phyloP scores from a whole-genome alignment of 805 yeast species.

The Starmerella bombicola region DNA sequence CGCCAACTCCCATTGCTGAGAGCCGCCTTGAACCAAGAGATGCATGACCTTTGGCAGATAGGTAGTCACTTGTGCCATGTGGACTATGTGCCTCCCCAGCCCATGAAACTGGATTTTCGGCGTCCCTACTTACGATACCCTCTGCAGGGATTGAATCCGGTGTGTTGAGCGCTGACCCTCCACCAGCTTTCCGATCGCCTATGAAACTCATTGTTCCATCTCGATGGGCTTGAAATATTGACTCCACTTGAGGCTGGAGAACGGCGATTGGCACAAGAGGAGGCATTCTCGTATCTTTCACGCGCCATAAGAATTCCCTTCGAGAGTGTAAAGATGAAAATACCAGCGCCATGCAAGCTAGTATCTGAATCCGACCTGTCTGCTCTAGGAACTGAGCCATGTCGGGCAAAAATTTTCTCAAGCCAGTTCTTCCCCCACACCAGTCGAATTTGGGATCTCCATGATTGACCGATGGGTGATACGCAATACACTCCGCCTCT shows the following conservation, averaged over 20 bases:
- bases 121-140: neutral
- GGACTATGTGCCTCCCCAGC: neutral
- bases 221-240: neutral
- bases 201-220: constrained; percentile 1
- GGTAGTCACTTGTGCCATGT: neutral
- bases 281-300: neutral
- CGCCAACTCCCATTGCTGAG: neutral
- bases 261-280: neutral
- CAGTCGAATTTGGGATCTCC: constrained; percentile 36
- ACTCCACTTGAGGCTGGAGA: constrained; percentile 7
- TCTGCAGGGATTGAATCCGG: neutral
- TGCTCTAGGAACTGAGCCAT: constrained; percentile 52
- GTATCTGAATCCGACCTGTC: constrained; percentile 66
- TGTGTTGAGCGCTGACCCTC: neutral
- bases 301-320: neutral
- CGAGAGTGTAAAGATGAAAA: constrained; percentile 8
- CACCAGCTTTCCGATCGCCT: neutral
- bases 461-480: constrained; percentile 5
- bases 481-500: constrained; percentile 2
- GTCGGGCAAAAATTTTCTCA: constrained; percentile 46
- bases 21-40: neutral
- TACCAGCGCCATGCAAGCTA: constrained; percentile 37
- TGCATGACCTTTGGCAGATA: neutral
- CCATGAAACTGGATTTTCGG: neutral
- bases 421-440: constrained; percentile 71